A percentile compares a stretch with the other conserved stretches of the same genome.
These are phyloP conservation scores for Lyophyllum semitale DNA, from an alignment of 768 basidiomycete genomes.

Conservation along the genomic window DNA sequence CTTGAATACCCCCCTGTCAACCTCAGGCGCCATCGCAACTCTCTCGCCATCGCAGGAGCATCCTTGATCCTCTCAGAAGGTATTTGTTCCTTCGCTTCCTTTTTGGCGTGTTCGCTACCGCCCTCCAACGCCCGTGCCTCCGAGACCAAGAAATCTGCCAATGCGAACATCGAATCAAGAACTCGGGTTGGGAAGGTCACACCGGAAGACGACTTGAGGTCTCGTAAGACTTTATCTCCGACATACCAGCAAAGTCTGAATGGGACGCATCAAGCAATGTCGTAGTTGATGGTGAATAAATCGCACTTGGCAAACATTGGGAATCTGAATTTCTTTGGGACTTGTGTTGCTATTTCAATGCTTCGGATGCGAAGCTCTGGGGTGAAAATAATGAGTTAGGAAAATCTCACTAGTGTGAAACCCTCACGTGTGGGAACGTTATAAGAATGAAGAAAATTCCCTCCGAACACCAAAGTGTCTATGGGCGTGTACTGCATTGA, in stretches of 20 bases:
- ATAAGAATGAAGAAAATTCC: slow-evolving; percentile 96
- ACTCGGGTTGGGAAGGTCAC: slow-evolving; percentile 49
- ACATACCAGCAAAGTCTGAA: slow-evolving; percentile 88
- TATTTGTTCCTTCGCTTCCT: slow-evolving; percentile 79
- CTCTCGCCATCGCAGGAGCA: slow-evolving; percentile 75
- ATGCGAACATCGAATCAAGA: slow-evolving; percentile 65
- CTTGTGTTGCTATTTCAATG: slow-evolving; percentile 90
- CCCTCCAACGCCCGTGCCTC: slow-evolving; percentile 76
- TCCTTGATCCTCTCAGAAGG: slow-evolving; percentile 84
- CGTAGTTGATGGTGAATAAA: not conserved
- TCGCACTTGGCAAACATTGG: slow-evolving; percentile 76
- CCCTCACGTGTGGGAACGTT: slow-evolving; percentile 80
- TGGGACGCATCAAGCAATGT: slow-evolving; percentile 1
- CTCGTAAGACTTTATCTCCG: slow-evolving; percentile 76
- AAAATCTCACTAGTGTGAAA: not conserved
- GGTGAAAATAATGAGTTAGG: not conserved
- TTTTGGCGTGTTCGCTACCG: slow-evolving; percentile 68
- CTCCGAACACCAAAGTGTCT: slow-evolving; percentile 95
- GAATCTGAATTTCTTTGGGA: slow-evolving; percentile 90
- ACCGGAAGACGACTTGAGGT: slow-evolving; percentile 55
- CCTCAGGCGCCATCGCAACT: slow-evolving; percentile 82
- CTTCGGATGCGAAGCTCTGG: slow-evolving; percentile 85
- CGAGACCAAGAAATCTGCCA: slow-evolving; percentile 78
- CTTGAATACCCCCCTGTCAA: slow-evolving; percentile 61
- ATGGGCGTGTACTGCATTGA: slow-evolving; percentile 78